Evolutionary conservation across 1,284 basidiomycete genomes (phyloP), one percentile per base, ranked within the genome.

Genomic region (Inonotus obliquus): DNA sequence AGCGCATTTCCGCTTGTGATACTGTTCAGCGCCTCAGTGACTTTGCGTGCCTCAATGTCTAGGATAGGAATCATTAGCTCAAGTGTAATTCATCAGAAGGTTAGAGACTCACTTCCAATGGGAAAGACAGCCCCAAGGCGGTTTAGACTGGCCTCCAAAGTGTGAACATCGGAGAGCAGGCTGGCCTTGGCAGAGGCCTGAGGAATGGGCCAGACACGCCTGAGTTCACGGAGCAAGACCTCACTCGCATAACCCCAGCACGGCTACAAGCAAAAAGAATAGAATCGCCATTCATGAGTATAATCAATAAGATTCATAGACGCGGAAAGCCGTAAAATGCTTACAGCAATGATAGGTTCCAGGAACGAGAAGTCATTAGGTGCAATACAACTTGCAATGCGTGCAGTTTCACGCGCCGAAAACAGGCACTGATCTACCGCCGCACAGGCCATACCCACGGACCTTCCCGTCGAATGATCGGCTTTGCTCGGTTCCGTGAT

Each of bases 311-410:
- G 11, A 41, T 54, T n/a, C 10, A 27, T 35, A n/a, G 37, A 11
- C 41, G 4, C 19, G 9, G 45, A 11, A 27, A 41, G 17, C 17
- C 38, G 19, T 13, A 14, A 13, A 35, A 13, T 27, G 49, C 56
- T 47, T 48, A 63, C 62, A 29, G 51, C 52, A 23, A 60, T 51
- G 21, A 64, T 54, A 4, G 63, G 63, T n/a, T 64, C 63, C 48
- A 64, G n/a, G 35, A 57, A 64, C 6, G n/a, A 14, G 41, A 29
- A 53, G 11, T 61, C 48, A 14, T 57, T 49, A 4, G 25, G 55
- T 5, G 25, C 38, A 23, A 64, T 44, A 21, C 27, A 54, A 9
- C 54, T 39, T 6, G 54, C 54, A 19, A 64, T 54, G n/a, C 39
- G 35, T 6, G 47, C 54, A 48, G 57, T 61, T 6, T 51, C 49